These are phyloP conservation scores for Aschersonia sp. DNA, from an alignment of 2,329 filamentous ascomycete genomes.

Conservation along the genomic window DNA sequence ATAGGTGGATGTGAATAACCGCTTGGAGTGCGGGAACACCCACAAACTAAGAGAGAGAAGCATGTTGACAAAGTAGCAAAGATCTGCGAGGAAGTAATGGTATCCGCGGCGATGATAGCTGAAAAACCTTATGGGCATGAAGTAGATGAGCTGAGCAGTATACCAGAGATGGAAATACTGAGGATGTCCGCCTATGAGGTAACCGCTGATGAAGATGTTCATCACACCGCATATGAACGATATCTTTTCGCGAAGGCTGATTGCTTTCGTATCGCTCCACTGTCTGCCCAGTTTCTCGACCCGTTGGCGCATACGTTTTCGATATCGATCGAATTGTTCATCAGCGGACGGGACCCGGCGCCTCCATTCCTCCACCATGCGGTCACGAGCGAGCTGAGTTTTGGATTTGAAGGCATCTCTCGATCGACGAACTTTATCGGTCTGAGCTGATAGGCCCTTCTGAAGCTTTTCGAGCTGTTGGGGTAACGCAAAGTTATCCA, in stretches of 20 bases:
- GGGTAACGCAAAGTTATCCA: conserved; percentile 84
- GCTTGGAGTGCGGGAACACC: conserved; percentile 80
- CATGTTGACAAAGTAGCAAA: conserved; percentile 97
- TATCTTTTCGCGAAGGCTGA: conserved; percentile 83
- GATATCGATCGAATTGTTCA: conserved; percentile 84
- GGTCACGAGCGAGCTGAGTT: conserved; percentile 66
- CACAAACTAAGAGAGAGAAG: conserved; percentile 71
- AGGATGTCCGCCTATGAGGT: conserved; percentile 74
- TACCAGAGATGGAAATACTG: conserved; percentile 91
- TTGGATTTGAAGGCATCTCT: conserved; percentile 65
- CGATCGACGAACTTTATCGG: conserved; percentile 70
- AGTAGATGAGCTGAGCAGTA: conserved; percentile 72
- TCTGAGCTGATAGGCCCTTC: conserved; percentile 66
- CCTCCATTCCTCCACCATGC: conserved; percentile 86
- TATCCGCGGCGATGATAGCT: conserved; percentile 84
- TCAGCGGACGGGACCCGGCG: conserved; percentile 74
- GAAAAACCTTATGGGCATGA: conserved; percentile 92
- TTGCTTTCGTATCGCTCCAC: conserved; percentile 82
- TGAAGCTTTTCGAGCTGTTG: conserved; percentile 87
- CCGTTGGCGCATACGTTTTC: conserved; percentile 69
- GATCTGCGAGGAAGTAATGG: conserved; percentile 92
- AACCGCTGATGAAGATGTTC: conserved; percentile 95
- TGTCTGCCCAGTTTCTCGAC: conserved; percentile 75
- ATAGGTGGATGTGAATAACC: conserved; percentile 81
- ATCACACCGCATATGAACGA: conserved; percentile 93